Evolutionary conservation across 345 rosid genomes (phyloP), one percentile per base, ranked within the genome.

Genomic region (Clausena lansium): DNA sequence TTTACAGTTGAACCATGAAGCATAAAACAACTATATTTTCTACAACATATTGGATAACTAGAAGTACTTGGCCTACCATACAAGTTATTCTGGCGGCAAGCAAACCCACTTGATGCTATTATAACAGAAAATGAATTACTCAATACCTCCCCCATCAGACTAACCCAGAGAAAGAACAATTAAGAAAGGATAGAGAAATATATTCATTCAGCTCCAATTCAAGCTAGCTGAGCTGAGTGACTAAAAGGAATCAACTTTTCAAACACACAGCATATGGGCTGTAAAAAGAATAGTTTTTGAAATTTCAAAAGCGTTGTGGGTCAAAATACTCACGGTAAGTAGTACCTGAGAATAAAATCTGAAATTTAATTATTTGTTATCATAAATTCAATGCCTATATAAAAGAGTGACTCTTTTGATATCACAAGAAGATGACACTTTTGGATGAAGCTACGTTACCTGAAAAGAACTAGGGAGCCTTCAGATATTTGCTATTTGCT

Each of bases 111-210:
- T 58, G 79, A 60, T 32, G 79, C 55, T 57, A 66, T 57, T 41
- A 47, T 67, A 80, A 73, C 65, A 41, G 85, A 80, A 58, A 78
- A 64, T 62, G 81, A 78, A 74, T 71, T 82, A 70, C 80, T 78
- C 81, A 70, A 79, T 1, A 83, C 22, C 61, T 83, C 89, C 47
- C 70, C 78, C 89, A 80, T 78, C 59, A 13, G 0, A 69, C 65
- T 14, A 54, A 55, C 71, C 69, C 32, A 9, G 68, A 47, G 6
- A 54, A 19, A 1, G 33, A 55, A 67, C 36, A 54, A 47, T 52
- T 52, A 55, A 30, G 36, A 55, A 36, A 71, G 50, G 28, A 69
- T 71, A 45, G 58, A 27, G 52, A 81, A 27, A 25, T 81, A 62
- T 73, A 60, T 36, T 71, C 73, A 65, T 74, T 71, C 61, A 76